Evolutionary conservation across 495 filamentous ascomycete species (phyloP).

Genomic region (Aspergillus biplanus): DNA sequence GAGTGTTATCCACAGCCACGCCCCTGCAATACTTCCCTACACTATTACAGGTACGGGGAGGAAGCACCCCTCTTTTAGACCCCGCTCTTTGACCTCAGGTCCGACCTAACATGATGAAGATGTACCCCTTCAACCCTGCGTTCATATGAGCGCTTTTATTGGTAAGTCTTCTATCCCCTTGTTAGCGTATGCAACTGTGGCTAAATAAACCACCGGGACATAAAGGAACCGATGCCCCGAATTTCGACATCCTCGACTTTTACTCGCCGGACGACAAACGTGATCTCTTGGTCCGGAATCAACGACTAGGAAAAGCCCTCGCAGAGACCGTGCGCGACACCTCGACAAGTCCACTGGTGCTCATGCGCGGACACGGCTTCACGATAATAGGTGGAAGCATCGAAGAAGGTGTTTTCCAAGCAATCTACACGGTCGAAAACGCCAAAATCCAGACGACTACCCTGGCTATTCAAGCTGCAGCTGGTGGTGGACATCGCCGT

Average conservation of each 20-base stretch:
- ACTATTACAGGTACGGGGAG: neutral
- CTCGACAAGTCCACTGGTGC: neutral
- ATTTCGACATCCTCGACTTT: neutral
- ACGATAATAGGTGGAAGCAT: neutral
- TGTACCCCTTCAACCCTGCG: neutral
- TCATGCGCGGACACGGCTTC: neutral
- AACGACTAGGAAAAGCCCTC: neutral
- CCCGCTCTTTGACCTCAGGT: no score
- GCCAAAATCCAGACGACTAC: neutral
- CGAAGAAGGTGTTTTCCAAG: neutral
- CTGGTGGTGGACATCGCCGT: neutral
- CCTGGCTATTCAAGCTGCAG: neutral
- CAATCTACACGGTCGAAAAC: neutral
- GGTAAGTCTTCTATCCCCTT: neutral
- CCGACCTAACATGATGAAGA: neutral
- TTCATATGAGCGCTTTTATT: neutral
- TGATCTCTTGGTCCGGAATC: neutral
- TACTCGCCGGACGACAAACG: neutral
- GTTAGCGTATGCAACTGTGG: no score
- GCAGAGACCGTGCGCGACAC: neutral
- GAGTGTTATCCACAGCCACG: neutral
- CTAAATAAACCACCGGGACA: no score
- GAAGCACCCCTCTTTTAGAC: no score
- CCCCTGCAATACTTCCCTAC: neutral
- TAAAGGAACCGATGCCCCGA: neutral